These are phyloP conservation scores for Tolypocladium tropicale DNA, from an alignment of 2,329 filamentous ascomycete species.

Conservation along the genomic window DNA sequence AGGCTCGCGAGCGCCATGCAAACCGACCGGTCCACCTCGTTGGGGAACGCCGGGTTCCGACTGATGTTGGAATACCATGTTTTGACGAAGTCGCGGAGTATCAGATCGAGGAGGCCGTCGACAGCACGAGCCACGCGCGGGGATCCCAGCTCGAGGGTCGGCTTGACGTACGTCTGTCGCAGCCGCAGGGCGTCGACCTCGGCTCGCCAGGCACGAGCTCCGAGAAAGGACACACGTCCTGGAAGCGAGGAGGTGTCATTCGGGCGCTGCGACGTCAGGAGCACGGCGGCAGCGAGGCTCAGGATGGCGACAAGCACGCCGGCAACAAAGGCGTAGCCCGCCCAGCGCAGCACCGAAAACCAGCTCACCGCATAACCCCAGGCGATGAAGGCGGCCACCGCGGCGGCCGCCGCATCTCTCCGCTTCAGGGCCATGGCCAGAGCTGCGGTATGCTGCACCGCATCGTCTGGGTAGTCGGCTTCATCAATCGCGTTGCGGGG, in stretches of 20 bases:
- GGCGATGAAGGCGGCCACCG: conserved; percentile 64
- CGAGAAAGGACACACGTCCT: conserved; percentile 48
- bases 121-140: conserved; percentile 69
- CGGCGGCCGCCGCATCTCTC: conserved; percentile 60
- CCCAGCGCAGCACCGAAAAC: conserved; percentile 73
- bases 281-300: conserved; percentile 45
- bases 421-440: conserved; percentile 58
- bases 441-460: conserved; percentile 15
- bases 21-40: conserved; percentile 77
- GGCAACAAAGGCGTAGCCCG: conserved; percentile 71
- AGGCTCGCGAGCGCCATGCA: conserved; percentile 62
- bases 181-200: conserved; percentile 58
- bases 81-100: conserved; percentile 74
- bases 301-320: conserved; percentile 51
- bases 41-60: conserved; percentile 64
- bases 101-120: conserved; percentile 65
- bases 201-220: conserved; percentile 52
- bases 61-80: conserved; percentile 89
- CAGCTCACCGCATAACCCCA: conserved; percentile 82
- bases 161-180: conserved; percentile 55
- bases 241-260: conserved; percentile 25
- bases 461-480: conserved; percentile 12
- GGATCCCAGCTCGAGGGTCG: conserved; percentile 65
- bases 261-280: conserved; percentile 41
- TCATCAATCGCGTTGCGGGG: background rate